Evolutionary conservation across 2,329 filamentous ascomycete genomes (phyloP).

Genomic region (Onygena corvina): DNA sequence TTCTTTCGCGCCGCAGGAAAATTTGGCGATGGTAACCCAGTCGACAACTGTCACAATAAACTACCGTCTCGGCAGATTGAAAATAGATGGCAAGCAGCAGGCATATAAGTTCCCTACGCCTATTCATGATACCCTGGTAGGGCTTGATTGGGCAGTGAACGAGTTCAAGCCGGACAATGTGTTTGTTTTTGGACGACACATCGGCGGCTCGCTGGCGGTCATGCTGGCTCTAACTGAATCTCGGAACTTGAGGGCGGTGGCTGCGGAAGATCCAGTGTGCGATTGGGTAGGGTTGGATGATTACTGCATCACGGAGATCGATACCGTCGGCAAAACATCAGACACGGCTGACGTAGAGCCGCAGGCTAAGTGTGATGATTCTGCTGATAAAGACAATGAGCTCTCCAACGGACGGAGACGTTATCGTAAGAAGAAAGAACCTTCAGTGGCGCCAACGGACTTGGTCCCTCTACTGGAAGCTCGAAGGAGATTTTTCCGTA

Average conservation of each 20-base stretch:
- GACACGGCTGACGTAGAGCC: background rate
- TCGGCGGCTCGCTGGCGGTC: conserved; percentile 33
- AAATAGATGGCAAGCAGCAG: background rate
- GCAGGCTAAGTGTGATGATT: background rate
- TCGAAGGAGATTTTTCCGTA: conserved; percentile 27
- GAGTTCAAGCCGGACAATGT: conserved; percentile 24
- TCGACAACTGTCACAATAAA: conserved; percentile 32
- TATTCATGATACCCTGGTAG: conserved; percentile 30
- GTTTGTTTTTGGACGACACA: conserved; percentile 25
- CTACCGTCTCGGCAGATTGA: conserved; percentile 26
- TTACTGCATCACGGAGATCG: conserved; percentile 21
- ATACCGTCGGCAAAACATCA: background rate
- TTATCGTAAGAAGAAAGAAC: conserved; percentile 14
- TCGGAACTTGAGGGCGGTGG: conserved; percentile 24
- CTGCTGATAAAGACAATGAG: background rate
- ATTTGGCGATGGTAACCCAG: conserved; percentile 23
- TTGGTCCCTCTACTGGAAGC: conserved; percentile 28
- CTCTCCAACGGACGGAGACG: conserved; percentile 8
- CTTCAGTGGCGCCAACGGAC: conserved; percentile 20
- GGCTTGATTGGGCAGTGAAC: conserved; percentile 29
- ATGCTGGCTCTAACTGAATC: conserved; percentile 35
- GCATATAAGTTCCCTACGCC: conserved; percentile 27
- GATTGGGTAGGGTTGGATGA: conserved; percentile 34
- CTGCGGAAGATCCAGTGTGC: conserved; percentile 27
- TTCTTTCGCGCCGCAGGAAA: conserved; percentile 18